Evolutionary conservation across 1,139 yeast genomes (phyloP), one percentile per base, ranked within the genome.

Genomic region (Saccharomycopsis phalli): DNA sequence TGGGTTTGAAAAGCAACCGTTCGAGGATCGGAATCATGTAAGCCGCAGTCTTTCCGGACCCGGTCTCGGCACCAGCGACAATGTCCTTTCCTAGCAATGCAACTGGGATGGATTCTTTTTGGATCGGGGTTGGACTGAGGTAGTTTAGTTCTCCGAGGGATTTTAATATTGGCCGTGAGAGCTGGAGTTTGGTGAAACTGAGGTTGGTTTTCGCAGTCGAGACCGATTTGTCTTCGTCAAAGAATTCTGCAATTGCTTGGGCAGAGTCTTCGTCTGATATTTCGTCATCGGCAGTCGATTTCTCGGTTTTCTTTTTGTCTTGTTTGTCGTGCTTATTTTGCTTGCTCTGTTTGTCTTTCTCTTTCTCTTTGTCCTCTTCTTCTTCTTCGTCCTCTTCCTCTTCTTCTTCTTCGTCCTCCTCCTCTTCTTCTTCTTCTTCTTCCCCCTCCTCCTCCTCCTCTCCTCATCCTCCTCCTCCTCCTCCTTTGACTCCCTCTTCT

Each of bases 21-120:
- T 93, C 98, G 47, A 93, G 75, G 31, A 91, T 84, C 14, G 98
- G 99, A 44, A 91, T 82, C 80, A 91, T 78, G 56, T 86, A 91
- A 2, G 98, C 98, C 4, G 97, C 98, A 16, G 99, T 93, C 59
- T 91, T 91, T 74, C 99, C 99, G 27, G 97, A 87, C 65, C 99
- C 99, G 3, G 99, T 91, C 21, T 84, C 95, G 28, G 98, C 98
- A 66, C 97, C 97, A n/a, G 98, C 99, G 51, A 91, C 95, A 41
- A 91, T 76, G 59, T 86, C 95, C 56, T 84, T 88, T 52, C 98
- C 98, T 50, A 83, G 62, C 34, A 91, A 68, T 0, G 96, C 95
- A 42, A 88, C 78, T 7, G 99, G 98, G 49, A 91, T 87, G 11
- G 94, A 76, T 2, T 95, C 86, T 44, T 91, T 70, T 64, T 91